Evolutionary conservation across 306 rosid species (phyloP).

Genomic region (Cucurbita pepo): DNA sequence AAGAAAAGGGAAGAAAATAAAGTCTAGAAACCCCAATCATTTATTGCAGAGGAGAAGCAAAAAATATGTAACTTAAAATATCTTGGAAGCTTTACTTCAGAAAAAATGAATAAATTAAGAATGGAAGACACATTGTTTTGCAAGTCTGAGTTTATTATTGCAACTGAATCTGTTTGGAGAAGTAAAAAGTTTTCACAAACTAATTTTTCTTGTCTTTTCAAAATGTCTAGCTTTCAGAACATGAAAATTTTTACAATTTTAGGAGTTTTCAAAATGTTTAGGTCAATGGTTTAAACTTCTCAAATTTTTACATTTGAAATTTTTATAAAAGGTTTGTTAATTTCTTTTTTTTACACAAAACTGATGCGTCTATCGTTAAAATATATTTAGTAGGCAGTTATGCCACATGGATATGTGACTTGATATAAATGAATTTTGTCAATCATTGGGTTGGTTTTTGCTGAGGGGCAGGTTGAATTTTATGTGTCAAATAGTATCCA

Average conservation of each 20-base stretch:
- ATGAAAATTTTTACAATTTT: neutral
- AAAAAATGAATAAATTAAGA: neutral
- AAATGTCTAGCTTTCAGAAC: neutral
- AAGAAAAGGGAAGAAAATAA: neutral
- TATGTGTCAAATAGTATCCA: neutral
- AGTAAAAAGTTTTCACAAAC: neutral
- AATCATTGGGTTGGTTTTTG: neutral
- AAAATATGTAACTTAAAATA: neutral
- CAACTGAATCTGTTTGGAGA: neutral
- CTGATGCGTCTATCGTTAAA: neutral
- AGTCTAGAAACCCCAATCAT: neutral
- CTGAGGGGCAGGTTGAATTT: too few relatives aligned
- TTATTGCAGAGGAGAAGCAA: neutral
- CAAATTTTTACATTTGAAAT: neutral
- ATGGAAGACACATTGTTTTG: neutral
- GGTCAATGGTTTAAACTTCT: neutral
- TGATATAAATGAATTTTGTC: neutral
- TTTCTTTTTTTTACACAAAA: neutral
- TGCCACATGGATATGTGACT: too few relatives aligned
- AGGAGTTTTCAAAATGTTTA: neutral
- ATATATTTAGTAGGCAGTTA: too few relatives aligned
- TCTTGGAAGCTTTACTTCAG: neutral
- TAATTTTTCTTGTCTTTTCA: neutral
- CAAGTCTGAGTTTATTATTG: neutral
- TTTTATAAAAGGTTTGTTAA: too few relatives aligned